phyloP scores from a whole-genome alignment of 208 protist genomes.

The Leishmania braziliensis region DNA sequence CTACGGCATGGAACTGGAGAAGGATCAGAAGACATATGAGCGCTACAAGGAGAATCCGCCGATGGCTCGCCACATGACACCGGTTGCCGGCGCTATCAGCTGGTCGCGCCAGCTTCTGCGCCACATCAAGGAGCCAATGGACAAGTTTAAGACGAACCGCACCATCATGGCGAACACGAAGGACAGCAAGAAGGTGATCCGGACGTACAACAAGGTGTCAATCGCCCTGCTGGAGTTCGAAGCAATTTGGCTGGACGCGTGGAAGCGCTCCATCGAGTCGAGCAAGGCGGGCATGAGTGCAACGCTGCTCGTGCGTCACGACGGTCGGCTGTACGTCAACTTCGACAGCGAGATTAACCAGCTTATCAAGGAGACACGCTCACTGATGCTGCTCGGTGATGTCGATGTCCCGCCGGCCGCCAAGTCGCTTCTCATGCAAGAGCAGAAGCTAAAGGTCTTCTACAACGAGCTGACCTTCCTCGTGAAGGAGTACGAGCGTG shows the following conservation, averaged over 20 bases:
- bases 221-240: slow-evolving; percentile 96
- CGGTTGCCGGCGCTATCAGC: slow-evolving; percentile 94
- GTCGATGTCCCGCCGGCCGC: slow-evolving; percentile 91
- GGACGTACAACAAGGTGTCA: slow-evolving; percentile 96
- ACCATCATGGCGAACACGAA: slow-evolving; percentile 95
- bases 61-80: slow-evolving; percentile 94
- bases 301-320: slow-evolving; percentile 94
- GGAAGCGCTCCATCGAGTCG: slow-evolving; percentile 94
- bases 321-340: slow-evolving; percentile 97
- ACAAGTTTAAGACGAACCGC: slow-evolving; percentile 94
- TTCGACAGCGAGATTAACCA: slow-evolving; percentile 97
- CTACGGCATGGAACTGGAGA: slow-evolving; percentile 95
- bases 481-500: slow-evolving; percentile 47
- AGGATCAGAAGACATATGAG: slow-evolving; percentile 96
- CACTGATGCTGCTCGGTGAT: slow-evolving; percentile 92
- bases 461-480: slow-evolving; percentile 94
- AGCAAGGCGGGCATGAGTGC: slow-evolving; percentile 95
- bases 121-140: slow-evolving; percentile 97
- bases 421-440: slow-evolving; percentile 93
- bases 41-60: slow-evolving; percentile 95
- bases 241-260: slow-evolving; percentile 95
- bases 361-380: slow-evolving; percentile 97
- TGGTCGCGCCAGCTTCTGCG: slow-evolving; percentile 96
- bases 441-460: slow-evolving; percentile 95
- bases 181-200: slow-evolving; percentile 96